Evolutionary conservation across 768 basidiomycete species (phyloP).

Genomic region (Phaffia tasmanica): DNA sequence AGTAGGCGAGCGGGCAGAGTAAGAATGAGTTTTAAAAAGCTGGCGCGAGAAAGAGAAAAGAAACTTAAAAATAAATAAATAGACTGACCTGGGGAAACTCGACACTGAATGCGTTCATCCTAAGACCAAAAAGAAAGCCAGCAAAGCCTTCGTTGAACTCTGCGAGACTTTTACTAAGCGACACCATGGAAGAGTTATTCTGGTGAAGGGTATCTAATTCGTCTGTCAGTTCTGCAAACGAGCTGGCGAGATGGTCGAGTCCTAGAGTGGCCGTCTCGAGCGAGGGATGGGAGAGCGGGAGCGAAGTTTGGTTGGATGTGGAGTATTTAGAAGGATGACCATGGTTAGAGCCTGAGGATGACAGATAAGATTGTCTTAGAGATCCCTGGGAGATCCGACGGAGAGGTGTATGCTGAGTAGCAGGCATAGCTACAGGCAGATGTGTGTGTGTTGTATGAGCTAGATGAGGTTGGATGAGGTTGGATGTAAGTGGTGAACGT

Average conservation of each 20-base stretch:
- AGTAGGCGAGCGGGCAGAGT: not conserved
- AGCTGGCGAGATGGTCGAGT: constrained; percentile 72
- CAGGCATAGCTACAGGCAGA: constrained; percentile 11
- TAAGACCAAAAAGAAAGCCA: constrained; percentile 79
- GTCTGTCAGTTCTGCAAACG: constrained; percentile 73
- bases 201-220: constrained; percentile 69
- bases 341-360: constrained; percentile 37
- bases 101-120: constrained; percentile 87
- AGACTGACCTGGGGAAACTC: constrained; percentile 63
- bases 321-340: not conserved
- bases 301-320: not conserved
- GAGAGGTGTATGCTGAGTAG: constrained; percentile 62
- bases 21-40: not conserved
- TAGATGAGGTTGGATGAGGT: not conserved
- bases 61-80: no score
- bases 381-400: constrained; percentile 85
- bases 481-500: not conserved
- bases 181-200: constrained; percentile 60
- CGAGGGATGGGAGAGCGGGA: constrained; percentile 34
- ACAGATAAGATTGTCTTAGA: constrained; percentile 70
- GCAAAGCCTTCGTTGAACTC: constrained; percentile 90
- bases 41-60: not conserved
- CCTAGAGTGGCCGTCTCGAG: constrained; percentile 69
- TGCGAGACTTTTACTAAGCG: constrained; percentile 61
- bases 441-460: not conserved